phyloP scores from a whole-genome alignment of 2,329 filamentous ascomycete genomes.

The Plenodomus tracheiphilus region DNA sequence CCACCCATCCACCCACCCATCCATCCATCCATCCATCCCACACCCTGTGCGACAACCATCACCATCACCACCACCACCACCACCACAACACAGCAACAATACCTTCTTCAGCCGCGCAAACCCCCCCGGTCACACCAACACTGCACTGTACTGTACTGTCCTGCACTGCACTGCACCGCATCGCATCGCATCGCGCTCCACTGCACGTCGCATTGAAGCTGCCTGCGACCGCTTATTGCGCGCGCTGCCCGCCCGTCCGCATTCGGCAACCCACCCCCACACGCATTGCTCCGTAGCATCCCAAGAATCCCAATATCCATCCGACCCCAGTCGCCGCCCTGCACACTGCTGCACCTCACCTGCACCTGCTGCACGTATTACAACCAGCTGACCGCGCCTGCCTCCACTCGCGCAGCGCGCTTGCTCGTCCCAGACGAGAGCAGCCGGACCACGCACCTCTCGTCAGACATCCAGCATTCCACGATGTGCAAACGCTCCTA shows the following conservation, averaged over 20 bases:
- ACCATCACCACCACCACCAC: no score
- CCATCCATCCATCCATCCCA: no score
- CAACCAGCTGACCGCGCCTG: slow-evolving; percentile 30
- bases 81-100: background rate
- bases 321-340: slow-evolving; percentile 4
- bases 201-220: slow-evolving; percentile 6
- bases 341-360: slow-evolving; percentile 10
- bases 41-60: no score
- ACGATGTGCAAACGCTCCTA: slow-evolving; percentile 36
- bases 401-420: slow-evolving; percentile 35
- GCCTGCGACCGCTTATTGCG: slow-evolving; percentile 2
- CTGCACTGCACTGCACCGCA: no score
- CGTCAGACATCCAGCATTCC: slow-evolving; percentile 22
- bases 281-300: slow-evolving; percentile 21
- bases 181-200: no score
- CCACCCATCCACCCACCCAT: no score
- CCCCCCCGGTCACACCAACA: no score
- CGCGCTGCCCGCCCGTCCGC: slow-evolving; percentile 17
- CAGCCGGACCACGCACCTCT: slow-evolving; percentile 1
- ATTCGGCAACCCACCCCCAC: slow-evolving; percentile 21
- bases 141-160: no score
- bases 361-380: slow-evolving; percentile 19
- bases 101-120: background rate
- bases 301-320: slow-evolving; percentile 21
- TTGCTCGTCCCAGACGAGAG: slow-evolving; percentile 28